These are phyloP conservation scores for Penicillium riverlandense DNA, from an alignment of 495 filamentous ascomycete species.

Conservation along the genomic window DNA sequence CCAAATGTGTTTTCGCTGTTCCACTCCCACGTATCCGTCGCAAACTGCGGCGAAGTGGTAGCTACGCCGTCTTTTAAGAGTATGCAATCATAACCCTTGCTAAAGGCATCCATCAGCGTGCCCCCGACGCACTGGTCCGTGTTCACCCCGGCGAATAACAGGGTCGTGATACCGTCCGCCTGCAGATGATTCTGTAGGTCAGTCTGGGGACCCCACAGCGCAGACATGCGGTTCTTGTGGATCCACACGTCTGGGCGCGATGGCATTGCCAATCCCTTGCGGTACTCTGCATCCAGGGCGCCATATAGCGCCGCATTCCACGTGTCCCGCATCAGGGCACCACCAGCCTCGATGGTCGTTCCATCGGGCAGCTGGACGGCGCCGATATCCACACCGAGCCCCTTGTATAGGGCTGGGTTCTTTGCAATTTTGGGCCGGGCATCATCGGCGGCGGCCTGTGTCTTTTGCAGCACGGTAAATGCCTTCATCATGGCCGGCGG, in stretches of 20 bases:
- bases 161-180: constrained; percentile 35
- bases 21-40: no score
- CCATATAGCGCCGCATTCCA: constrained; percentile 50
- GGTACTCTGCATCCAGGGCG: constrained; percentile 31
- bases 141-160: constrained; percentile 52
- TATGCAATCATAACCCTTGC: constrained; percentile 38
- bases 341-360: constrained; percentile 32
- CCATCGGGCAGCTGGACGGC: constrained; percentile 27
- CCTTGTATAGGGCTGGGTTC: constrained; percentile 16
- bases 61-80: constrained; percentile 5
- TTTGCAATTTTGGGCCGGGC: not conserved
- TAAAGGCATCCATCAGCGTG: constrained; percentile 40
- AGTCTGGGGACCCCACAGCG: constrained; percentile 37
- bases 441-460: no score
- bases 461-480: no score
- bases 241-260: constrained; percentile 39
- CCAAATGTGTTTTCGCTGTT: no score
- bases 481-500: constrained; percentile 34
- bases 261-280: constrained; percentile 12
- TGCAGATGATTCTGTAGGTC: constrained; percentile 26
- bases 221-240: constrained; percentile 52
- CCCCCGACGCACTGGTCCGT: constrained; percentile 55
- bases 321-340: constrained; percentile 40
- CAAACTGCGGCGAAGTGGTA: no score
- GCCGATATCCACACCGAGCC: constrained; percentile 37